Evolutionary conservation across 345 rosid species (phyloP), one percentile per base, ranked within the genome.

Genomic region (Lepidium didymum): DNA sequence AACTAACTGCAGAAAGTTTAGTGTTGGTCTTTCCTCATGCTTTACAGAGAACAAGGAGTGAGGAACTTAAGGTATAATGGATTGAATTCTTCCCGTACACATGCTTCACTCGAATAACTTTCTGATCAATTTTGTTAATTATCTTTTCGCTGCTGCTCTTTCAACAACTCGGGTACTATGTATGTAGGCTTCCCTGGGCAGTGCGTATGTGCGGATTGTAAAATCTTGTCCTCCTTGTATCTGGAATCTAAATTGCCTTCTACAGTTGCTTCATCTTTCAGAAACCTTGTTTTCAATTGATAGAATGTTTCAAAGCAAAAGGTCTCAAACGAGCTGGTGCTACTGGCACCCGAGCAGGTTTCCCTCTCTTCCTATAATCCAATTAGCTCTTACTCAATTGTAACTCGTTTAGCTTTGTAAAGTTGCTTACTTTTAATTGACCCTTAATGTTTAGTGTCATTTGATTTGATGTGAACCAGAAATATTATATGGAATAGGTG

Each of bases 331-430:
- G 91, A 69, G 96, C 96, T 33, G 92, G 81, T 9, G 80, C 80
- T 71, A 80, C 80, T 56, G 98, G 98, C 15, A 89, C 83, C 72
- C 78, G 95, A 64, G 96, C 98, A 68, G 98, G 98, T 88, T 15
- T 5, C 66, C 56, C 10, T 0, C 33, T 38, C 47, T 12, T 43
- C 29, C n/a, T 31, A 37, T 18, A 14, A 11, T 2, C 40, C 8
- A 13, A 8, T 43, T 12, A 43, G 7, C 61, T 11, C 4, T n/a
- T 53, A 10, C 23, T 53, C 5, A 53, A 53, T 53, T 14, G 21
- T 11, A 40, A 27, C 12, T 23, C 27, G 2, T 1, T 23, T 23
- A 23, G 27, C 27, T 23, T 23, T 23, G 27, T 23, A 3, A 23
- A 23, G 27, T 23, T 23, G 3, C 31, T 27, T 27, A 4, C 31